Percentiles rank a stretch among this genome's conserved stretches.
phyloP scores from a whole-genome alignment of 2,329 filamentous ascomycete genomes.

The Exophiala sp. region DNA sequence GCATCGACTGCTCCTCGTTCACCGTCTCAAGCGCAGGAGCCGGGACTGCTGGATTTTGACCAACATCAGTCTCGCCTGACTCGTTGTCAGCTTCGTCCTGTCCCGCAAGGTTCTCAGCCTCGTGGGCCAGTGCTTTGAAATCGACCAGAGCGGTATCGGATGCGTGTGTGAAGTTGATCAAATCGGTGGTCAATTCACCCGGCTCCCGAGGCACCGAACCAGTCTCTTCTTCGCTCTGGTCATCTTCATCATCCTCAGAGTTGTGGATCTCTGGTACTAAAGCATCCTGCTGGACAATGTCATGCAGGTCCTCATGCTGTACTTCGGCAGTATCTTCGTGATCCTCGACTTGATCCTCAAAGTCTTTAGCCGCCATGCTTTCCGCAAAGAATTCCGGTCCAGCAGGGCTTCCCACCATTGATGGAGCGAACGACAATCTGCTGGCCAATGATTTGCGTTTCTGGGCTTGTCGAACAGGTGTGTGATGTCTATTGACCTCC shows the following conservation, averaged over 20 bases:
- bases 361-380: slow-evolving; percentile 49
- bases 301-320: slow-evolving; percentile 19
- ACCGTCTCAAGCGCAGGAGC: slow-evolving; percentile 6
- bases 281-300: slow-evolving; percentile 9
- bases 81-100: slow-evolving; percentile 2
- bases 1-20: slow-evolving; percentile 15
- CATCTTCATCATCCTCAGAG: slow-evolving; percentile 6
- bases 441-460: slow-evolving; percentile 24
- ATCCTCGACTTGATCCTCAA: slow-evolving; percentile 36
- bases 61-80: not conserved
- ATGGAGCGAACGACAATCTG: slow-evolving; percentile 28
- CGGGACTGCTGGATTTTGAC: slow-evolving; percentile 29
- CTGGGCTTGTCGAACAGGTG: slow-evolving; percentile 26
- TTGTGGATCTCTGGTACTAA: not conserved
- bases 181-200: slow-evolving; percentile 22
- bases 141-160: slow-evolving; percentile 27
- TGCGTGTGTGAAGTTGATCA: slow-evolving; percentile 24
- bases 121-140: slow-evolving; percentile 21
- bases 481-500: slow-evolving; percentile 27
- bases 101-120: slow-evolving; percentile 21
- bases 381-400: slow-evolving; percentile 57
- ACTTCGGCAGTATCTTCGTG: slow-evolving; percentile 22
- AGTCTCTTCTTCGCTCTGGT: slow-evolving; percentile 6
- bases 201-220: slow-evolving; percentile 25
- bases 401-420: slow-evolving; percentile 34